Conservation (phyloP, 331 rosid genomes). For the Stylosanthes scabra region DNA sequence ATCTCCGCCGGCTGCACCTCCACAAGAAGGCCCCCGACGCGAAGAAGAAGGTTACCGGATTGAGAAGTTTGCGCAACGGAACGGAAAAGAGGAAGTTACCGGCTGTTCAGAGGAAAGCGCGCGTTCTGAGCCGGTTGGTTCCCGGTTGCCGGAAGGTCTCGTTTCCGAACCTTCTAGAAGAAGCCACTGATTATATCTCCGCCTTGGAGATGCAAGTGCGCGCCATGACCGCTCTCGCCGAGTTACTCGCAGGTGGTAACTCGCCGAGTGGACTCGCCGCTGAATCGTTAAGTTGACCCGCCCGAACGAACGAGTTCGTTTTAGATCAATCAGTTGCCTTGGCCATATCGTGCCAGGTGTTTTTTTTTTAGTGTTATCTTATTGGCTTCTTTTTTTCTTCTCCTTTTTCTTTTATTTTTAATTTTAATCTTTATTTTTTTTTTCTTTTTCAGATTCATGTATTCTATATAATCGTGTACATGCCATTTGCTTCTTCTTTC, state of each 20-base stretch:
- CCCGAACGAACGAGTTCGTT: constrained; percentile 1
- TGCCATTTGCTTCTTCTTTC: constrained; percentile 45
- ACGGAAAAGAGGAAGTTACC: constrained; percentile 49
- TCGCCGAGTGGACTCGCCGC: constrained; percentile 44
- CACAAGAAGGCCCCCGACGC: constrained; percentile 46
- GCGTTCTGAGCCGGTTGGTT: constrained; percentile 69
- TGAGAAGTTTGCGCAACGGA: constrained; percentile 43
- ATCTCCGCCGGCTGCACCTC: constrained; percentile 39
- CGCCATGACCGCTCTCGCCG: constrained; percentile 81
- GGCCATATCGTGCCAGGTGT: constrained; percentile 63
- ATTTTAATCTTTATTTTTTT: background rate
- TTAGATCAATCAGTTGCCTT: constrained; percentile 14
- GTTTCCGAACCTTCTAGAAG: constrained; percentile 86
- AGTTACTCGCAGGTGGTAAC: constrained; percentile 62
- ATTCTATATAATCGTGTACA: constrained; percentile 64
- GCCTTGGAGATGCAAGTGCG: constrained; percentile 97
- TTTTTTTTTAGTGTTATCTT: constrained; percentile 16
- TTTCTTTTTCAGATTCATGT: constrained; percentile 52
- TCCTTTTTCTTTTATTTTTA: background rate
- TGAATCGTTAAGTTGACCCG: constrained; percentile 46
- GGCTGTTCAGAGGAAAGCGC: constrained; percentile 65
- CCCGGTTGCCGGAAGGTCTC: constrained; percentile 91
- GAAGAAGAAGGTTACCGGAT: constrained; percentile 38
- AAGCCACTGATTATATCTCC: constrained; percentile 83
- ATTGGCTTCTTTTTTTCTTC: constrained; percentile 19